phyloP scores from a whole-genome alignment of 495 filamentous ascomycete genomes.

The Penicillium samsonianum region DNA sequence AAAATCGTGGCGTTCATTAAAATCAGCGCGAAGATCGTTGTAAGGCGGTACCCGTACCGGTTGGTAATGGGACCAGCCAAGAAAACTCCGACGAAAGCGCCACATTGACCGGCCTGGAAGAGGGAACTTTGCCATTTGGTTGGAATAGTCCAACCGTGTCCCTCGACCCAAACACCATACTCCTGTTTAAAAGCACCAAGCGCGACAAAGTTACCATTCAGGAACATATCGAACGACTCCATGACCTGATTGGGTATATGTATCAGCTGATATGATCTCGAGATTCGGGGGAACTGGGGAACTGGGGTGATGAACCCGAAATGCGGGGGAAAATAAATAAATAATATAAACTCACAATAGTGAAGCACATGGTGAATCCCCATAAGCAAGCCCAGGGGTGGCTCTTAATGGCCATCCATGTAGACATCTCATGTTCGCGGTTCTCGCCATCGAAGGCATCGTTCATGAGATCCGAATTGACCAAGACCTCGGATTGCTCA shows the following conservation, averaged over 20 bases:
- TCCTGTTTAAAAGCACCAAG: constrained; percentile 21
- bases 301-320: background rate
- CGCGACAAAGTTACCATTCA: constrained; percentile 43
- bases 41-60: constrained; percentile 63
- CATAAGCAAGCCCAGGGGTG: constrained; percentile 53
- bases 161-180: constrained; percentile 28
- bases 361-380: constrained; percentile 47
- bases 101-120: constrained; percentile 42
- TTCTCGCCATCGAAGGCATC: constrained; percentile 40
- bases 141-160: constrained; percentile 20
- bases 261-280: constrained; percentile 14
- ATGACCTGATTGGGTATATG: constrained; percentile 34
- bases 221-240: constrained; percentile 46
- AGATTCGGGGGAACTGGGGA: background rate
- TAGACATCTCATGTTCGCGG: constrained; percentile 34
- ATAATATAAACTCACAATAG: constrained; percentile 35
- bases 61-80: constrained; percentile 69
- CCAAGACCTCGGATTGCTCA: constrained; percentile 30
- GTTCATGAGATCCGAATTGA: constrained; percentile 31
- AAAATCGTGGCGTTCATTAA: constrained; percentile 62
- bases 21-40: constrained; percentile 61
- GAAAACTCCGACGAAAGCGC: constrained; percentile 68
- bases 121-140: constrained; percentile 42
- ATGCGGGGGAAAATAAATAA: background rate
- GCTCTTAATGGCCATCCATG: constrained; percentile 35